phyloP scores from a whole-genome alignment of 2,329 filamentous ascomycete genomes.

The Trichoderma sp. region DNA sequence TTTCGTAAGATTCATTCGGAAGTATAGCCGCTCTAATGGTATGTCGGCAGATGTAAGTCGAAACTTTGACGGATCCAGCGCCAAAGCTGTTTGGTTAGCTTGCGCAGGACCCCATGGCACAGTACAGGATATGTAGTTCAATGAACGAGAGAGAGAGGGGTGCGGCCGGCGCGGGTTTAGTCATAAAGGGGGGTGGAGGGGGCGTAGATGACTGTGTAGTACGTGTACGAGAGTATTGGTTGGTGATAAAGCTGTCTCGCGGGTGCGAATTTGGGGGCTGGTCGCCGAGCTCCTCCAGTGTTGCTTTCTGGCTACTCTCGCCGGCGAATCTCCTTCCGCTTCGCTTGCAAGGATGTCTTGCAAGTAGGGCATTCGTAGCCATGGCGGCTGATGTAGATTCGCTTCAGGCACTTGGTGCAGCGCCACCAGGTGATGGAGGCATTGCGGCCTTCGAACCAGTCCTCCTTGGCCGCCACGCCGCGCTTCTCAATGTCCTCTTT shows the following conservation, averaged over 20 bases:
- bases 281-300: neutral
- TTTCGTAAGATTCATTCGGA: constrained; percentile 14
- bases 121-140: neutral
- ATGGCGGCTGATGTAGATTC: constrained; percentile 44
- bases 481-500: constrained; percentile 56
- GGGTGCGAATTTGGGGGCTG: constrained; percentile 10
- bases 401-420: constrained; percentile 53
- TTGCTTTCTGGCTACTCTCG: constrained; percentile 26
- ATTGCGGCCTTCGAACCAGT: constrained; percentile 45
- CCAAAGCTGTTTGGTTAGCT: constrained; percentile 9
- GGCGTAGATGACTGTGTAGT: neutral
- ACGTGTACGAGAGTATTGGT: neutral
- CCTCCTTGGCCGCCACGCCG: constrained; percentile 39
- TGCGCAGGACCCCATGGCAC: neutral
- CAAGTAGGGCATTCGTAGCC: constrained; percentile 52
- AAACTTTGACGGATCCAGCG: constrained; percentile 7
- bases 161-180: neutral
- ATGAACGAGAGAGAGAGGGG: neutral
- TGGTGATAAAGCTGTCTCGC: neutral
- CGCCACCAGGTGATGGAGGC: constrained; percentile 53
- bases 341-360: constrained; percentile 49
- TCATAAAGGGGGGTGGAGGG: neutral
- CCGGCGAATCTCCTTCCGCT: constrained; percentile 42
- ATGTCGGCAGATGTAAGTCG: constrained; percentile 22
- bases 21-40: constrained; percentile 1